Evolutionary conservation across 768 basidiomycete species (phyloP), one percentile per base, ranked within the genome.

Genomic region (Saitozyma podzolica): DNA sequence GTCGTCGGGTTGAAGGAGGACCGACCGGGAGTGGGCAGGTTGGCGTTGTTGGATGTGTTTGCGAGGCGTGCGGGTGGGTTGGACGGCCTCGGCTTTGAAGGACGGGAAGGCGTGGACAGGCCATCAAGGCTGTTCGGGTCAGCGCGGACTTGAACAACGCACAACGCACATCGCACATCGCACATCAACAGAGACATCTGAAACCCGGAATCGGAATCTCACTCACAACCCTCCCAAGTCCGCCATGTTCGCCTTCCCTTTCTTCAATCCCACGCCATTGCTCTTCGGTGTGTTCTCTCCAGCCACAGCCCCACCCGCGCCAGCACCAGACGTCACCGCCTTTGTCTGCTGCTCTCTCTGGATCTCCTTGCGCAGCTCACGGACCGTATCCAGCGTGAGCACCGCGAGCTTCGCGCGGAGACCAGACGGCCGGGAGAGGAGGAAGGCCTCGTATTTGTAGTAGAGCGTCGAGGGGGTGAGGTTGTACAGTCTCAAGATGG

Each of bases 361-460:
- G 9, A 81, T 73, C 61, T 80, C 75, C 57, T 70, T 74, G 43
- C 74, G 69, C 53, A 82, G 65, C 49, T 82, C 77, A 1, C 77
- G 62, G 7, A 71, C 64, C 19, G 79, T 74, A 20, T 77, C 69
- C 14, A 80, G 66, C 13, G 67, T 78, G 53, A 80, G 69, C 4
- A 29, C 53, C 2, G 72, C 61, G 11, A 72, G 54, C 58, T 72
- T 73, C 45, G 69, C 73, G 9, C 75, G 62, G 0, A 74, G 55
- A 16, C 75, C 71, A 14, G 69, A 73, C 43, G 75, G 69, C 6
- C 69, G 65, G 20, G 77, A 75, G 45, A 81, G 65, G 19, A 79
- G 62, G 63, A 81, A 81, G 4, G 82, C 81, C 67, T 84, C 81
- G 79, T 82, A 83, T 62, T 82, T 80, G 78, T 75, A 83, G 69